Evolutionary conservation across 345 rosid species (phyloP), one percentile per base, ranked within the genome.

Genomic region (Theobroma cacao): DNA sequence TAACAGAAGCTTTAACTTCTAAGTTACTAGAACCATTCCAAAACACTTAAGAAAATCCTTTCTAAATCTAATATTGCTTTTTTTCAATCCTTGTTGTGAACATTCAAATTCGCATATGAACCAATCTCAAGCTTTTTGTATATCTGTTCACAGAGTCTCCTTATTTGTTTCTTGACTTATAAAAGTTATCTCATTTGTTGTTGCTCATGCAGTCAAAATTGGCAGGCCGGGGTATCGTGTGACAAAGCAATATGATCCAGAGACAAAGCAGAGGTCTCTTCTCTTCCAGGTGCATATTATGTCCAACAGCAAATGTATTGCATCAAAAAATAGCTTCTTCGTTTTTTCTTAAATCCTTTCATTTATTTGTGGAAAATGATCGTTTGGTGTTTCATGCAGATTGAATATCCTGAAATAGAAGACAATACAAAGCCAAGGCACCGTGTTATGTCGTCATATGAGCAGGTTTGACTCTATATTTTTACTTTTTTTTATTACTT

Each of bases 361-460:
- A 30, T 4, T 45, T 15, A 17, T 18, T 67, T 70, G 11, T 70
- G n/a, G 52, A 0, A 55, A 56, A 26, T 71, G 43, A 67, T 10
- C 40, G 41, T 72, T 75, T 71, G 40, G 4, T 69, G 70, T 43
- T 30, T 61, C 15, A 48, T 69, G 68, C 84, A 95, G 98, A 96
- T 96, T 77, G 99, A 96, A 70, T 94, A 96, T 90, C 99, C 98
- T 62, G 99, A 96, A 83, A 96, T 96, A 80, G 99, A 92, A 82
- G 99, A 94, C 79, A 88, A 89, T 75, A 38, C 88, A 45, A 96
- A 86, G 87, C 99, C 98, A 15, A 90, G 95, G 76, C 98, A 92
- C 73, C 91, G 98, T 65, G 94, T 96, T 81, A 96, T 96, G 99
- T 96, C 99, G 43, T 89, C 99, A 48, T 91, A 77, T 86, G 98